Evolutionary conservation across 1,284 basidiomycete genomes (phyloP).

Genomic region (Phlebopus sp.): DNA sequence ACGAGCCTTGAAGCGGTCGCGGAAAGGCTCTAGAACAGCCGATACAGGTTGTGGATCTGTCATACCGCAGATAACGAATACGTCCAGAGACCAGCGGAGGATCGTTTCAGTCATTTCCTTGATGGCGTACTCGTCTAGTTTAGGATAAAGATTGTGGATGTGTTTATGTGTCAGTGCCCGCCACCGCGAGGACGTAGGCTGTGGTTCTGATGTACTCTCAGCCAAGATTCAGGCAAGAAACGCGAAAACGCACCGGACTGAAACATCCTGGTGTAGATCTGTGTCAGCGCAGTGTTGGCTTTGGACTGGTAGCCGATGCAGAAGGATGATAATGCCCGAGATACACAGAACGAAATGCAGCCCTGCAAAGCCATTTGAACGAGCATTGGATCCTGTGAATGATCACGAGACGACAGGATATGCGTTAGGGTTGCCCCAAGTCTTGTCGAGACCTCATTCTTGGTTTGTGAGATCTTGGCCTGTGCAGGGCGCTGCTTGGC

Average conservation of each 20-base stretch:
- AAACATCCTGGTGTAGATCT: slow-evolving; percentile 65
- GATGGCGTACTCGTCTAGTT: slow-evolving; percentile 58
- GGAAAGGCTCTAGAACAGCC: slow-evolving; percentile 43
- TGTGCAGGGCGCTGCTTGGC: slow-evolving; percentile 35
- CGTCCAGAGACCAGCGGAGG: slow-evolving; percentile 64
- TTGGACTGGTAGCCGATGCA: slow-evolving; percentile 71
- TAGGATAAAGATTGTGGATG: slow-evolving; percentile 65
- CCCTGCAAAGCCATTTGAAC: slow-evolving; percentile 73
- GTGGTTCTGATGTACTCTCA: slow-evolving; percentile 49
- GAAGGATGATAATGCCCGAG: slow-evolving; percentile 63
- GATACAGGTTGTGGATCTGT: slow-evolving; percentile 36
- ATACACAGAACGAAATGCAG: slow-evolving; percentile 61
- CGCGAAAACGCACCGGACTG: slow-evolving; percentile 45
- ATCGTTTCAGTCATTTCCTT: slow-evolving; percentile 69
- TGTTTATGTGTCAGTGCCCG: slow-evolving; percentile 65
- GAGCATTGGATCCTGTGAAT: slow-evolving; percentile 69
- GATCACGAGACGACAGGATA: slow-evolving; percentile 58
- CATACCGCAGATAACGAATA: slow-evolving; percentile 61
- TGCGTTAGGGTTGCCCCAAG: slow-evolving; percentile 57
- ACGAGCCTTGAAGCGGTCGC: slow-evolving; percentile 53
- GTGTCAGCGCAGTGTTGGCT: slow-evolving; percentile 60
- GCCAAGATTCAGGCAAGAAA: slow-evolving; percentile 13
- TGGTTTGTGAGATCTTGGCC: slow-evolving; percentile 41
- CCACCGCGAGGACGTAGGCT: slow-evolving; percentile 74
- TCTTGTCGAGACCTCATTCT: slow-evolving; percentile 58